Percentiles rank a stretch among this genome's conserved stretches.
phyloP scores from a whole-genome alignment of 169 alveolate species.

The Eimeria acervulina region DNA sequence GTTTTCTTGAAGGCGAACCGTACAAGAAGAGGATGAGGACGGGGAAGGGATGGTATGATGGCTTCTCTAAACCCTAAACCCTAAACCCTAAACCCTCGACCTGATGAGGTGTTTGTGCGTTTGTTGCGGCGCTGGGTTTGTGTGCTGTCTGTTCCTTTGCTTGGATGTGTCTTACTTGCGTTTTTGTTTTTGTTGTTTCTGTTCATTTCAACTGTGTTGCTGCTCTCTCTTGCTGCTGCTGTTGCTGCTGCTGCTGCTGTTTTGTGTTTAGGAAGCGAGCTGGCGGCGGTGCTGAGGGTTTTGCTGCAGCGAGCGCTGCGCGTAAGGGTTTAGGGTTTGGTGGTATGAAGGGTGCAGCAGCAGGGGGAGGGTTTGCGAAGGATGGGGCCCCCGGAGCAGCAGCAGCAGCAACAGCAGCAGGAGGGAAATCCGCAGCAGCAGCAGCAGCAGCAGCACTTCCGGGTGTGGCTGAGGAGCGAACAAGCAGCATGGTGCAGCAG shows the following conservation, averaged over 20 bases:
- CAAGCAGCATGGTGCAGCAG: conserved; percentile 40
- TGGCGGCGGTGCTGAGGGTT: too few relatives aligned
- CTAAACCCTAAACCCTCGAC: conserved; percentile 14
- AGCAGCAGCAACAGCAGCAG: neutral
- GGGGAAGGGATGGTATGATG: conserved; percentile 32
- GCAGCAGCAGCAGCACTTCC: conserved; percentile 56
- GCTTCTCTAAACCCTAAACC: conserved; percentile 2
- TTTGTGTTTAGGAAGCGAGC: too few relatives aligned
- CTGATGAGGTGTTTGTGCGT: neutral
- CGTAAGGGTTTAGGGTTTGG: too few relatives aligned
- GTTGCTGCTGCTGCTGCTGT: too few relatives aligned
- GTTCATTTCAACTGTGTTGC: neutral
- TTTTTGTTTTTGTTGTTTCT: neutral
- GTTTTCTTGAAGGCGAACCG: neutral
- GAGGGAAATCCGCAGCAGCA: conserved; percentile 47
- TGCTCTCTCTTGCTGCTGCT: too few relatives aligned
- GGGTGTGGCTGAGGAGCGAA: neutral
- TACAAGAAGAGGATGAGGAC: conserved; percentile 56
- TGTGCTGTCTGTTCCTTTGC: neutral
- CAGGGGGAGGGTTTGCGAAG: neutral
- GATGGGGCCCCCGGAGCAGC: neutral
- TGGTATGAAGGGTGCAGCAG: neutral
- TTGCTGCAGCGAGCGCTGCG: too few relatives aligned
- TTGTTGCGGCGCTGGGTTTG: too few relatives aligned
- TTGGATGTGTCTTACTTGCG: neutral